Conservation (phyloP, 2,329 filamentous ascomycete species). For the Trichoderma sp. region DNA sequence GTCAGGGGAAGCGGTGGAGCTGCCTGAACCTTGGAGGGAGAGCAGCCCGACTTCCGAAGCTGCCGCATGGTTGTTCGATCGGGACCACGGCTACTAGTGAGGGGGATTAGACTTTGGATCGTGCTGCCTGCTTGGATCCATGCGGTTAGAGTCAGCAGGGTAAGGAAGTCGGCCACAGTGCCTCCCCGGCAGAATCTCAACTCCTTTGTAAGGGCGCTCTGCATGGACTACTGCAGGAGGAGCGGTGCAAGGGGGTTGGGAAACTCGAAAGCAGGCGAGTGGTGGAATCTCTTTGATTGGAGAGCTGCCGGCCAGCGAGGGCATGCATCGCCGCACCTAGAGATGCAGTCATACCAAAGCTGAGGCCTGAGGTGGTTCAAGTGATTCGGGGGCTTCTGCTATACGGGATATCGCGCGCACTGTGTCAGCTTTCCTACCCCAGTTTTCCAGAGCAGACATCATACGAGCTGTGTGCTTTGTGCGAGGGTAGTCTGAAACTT, state of each 20-base stretch:
- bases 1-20: constrained; percentile 18
- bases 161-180: constrained; percentile 6
- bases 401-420: constrained; percentile 23
- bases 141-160: neutral
- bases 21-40: constrained; percentile 3
- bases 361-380: neutral
- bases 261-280: neutral
- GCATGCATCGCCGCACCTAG: neutral
- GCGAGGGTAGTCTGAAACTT: neutral
- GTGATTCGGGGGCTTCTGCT: neutral
- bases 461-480: constrained; percentile 12
- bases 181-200: neutral
- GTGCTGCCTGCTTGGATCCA: constrained; percentile 15
- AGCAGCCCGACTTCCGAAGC: constrained; percentile 23
- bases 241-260: neutral
- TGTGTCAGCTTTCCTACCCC: constrained; percentile 20
- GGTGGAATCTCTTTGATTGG: constrained; percentile 4
- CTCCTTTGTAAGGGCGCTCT: neutral
- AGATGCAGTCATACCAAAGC: constrained; percentile 15
- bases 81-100: constrained; percentile 16
- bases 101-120: constrained; percentile 18
- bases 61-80: constrained; percentile 15
- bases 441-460: neutral
- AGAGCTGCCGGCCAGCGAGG: constrained; percentile 5
- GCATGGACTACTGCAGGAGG: neutral